These are phyloP conservation scores for Amylocarpus encephaloides DNA, from an alignment of 2,329 filamentous ascomycete species.

Conservation along the genomic window DNA sequence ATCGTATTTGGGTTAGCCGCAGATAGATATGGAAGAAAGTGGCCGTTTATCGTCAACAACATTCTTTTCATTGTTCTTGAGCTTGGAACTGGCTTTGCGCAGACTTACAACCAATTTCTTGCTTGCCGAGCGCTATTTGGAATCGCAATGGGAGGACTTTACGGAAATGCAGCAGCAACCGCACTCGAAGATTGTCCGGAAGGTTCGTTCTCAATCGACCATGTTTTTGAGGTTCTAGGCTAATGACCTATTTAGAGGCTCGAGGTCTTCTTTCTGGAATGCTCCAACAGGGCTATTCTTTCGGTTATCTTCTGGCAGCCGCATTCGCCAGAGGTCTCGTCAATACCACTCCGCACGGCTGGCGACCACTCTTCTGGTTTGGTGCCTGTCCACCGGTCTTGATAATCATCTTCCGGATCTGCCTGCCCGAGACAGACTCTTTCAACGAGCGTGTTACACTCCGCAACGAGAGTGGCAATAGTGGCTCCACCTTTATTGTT, in stretches of 20 bases:
- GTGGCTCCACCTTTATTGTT: slow-evolving; percentile 61
- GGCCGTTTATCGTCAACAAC: slow-evolving; percentile 73
- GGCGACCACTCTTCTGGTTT: slow-evolving; percentile 88
- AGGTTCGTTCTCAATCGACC: not conserved
- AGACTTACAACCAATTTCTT: slow-evolving; percentile 61
- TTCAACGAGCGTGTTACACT: slow-evolving; percentile 62
- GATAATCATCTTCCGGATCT: slow-evolving; percentile 72
- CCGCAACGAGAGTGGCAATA: slow-evolving; percentile 52
- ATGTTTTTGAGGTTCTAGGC: too few species aligned
- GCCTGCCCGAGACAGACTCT: slow-evolving; percentile 70
- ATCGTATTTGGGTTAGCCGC: slow-evolving; percentile 70
- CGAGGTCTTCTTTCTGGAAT: slow-evolving; percentile 78
- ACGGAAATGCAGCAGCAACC: slow-evolving; percentile 74
- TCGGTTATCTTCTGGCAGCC: slow-evolving; percentile 74
- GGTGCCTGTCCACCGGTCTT: slow-evolving; percentile 72
- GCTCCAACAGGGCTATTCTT: slow-evolving; percentile 73
- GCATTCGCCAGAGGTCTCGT: slow-evolving; percentile 61
- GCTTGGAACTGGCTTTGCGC: slow-evolving; percentile 66
- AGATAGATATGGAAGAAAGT: slow-evolving; percentile 75
- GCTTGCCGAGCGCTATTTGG: slow-evolving; percentile 71
- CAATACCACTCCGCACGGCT: slow-evolving; percentile 69
- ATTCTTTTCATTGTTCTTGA: slow-evolving; percentile 66
- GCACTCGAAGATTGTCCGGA: slow-evolving; percentile 56
- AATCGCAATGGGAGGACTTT: slow-evolving; percentile 73
- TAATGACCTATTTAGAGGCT: slow-evolving; percentile 29